Evolutionary conservation across 768 basidiomycete species (phyloP).

Genomic region (Russula emetica): DNA sequence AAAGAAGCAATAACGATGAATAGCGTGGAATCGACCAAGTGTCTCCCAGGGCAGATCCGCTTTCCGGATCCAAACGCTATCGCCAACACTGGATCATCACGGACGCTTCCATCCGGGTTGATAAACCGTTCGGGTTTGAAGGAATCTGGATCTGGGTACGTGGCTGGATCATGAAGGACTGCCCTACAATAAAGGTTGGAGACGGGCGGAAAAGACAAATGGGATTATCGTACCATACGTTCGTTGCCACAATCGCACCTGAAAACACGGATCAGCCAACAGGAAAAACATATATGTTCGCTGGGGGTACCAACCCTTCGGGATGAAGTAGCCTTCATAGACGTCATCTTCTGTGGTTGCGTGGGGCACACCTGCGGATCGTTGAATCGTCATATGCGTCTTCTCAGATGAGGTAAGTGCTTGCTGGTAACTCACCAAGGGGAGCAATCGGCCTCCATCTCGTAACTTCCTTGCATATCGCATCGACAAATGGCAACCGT

Average conservation of each 20-base stretch:
- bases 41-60: conserved; percentile 24
- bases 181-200: conserved; percentile 19
- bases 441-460: conserved; percentile 21
- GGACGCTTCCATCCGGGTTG: conserved; percentile 13
- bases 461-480: not conserved
- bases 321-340: conserved; percentile 32
- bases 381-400: not conserved
- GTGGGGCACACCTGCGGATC: conserved; percentile 28
- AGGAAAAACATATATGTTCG: not conserved
- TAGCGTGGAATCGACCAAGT: conserved; percentile 11
- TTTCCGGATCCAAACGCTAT: conserved; percentile 13
- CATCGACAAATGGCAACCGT: not conserved
- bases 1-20: conserved; percentile 16
- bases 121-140: conserved; percentile 31
- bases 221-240: conserved; percentile 1
- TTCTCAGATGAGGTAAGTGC: too few relatives aligned
- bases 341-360: conserved; percentile 28
- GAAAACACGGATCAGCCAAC: not conserved
- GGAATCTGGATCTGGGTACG: conserved; percentile 28
- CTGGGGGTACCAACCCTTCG: conserved; percentile 25
- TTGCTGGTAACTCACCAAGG: not conserved
- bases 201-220: not conserved
- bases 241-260: conserved; percentile 3
- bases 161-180: conserved; percentile 28
- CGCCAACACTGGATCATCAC: conserved; percentile 12